Base-by-base conservation (phyloP, 257 asterid genomes). In the Jacaranda copaia region DNA sequence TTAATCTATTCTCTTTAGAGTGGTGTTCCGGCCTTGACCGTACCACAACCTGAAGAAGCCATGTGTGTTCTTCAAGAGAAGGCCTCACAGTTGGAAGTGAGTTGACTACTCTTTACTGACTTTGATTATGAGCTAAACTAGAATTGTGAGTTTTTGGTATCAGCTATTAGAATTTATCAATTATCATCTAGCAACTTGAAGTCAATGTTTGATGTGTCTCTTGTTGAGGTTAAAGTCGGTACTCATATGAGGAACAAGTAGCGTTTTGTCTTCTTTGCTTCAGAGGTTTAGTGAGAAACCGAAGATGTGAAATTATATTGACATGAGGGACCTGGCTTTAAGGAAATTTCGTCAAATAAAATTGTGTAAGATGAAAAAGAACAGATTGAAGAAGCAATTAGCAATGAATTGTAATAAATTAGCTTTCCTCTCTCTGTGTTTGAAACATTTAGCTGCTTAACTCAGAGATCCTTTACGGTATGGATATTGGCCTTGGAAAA, bases 31-130 rank as follows among this genome's bases (percentile, higher is more conserved):
- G 94, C 92, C 74, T 89, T 87, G 74, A 87, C 92, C 40, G 94
- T 86, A 38, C 89, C 90, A 58, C 94, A 89, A 77, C 94, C 92
- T 65, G 90, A 85, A 77, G 94, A 89, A 81, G 94, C 94, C 72
- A 89, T 89, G 92, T n/a, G 15, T 58, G 89, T 85, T 73, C 92
- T 89, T 65, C 86, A 77, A 80, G 86, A 85, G 88, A 89, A 85
- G 81, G 92, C 94, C 76, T 72, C 92, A 61, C 74, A 75, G 75
- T 74, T 89, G 78, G 81, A 78, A 61, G 94, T 89, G 84, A 85
- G 94, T 89, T 70, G 32, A 77, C 49, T 56, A 79, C 25, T 68
- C 51, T 62, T 25, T 56, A 70, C 46, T 10, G 16, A 55, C 46
- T 71, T 62, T 68, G 19, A 32, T 71, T 65, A 42, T 39, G 61